Evolutionary conservation across 2,329 filamentous ascomycete species (phyloP), one percentile per base, ranked within the genome.

Genomic region (Neonectria magnoliae): DNA sequence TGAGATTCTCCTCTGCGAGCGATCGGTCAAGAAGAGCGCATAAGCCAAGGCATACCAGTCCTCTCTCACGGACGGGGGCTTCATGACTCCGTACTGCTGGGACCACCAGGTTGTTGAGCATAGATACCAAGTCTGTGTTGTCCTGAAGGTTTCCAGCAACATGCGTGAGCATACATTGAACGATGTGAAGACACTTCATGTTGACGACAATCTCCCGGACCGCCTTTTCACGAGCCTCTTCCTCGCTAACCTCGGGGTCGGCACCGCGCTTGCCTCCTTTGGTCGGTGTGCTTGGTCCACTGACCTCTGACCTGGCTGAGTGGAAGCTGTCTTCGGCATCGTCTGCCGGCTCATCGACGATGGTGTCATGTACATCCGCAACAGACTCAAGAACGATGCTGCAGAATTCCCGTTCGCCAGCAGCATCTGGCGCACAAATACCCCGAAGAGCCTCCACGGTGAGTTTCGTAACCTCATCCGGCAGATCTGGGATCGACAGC

Each of bases 121-220:
- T 98, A n/a, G 93, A 93, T 4, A 97, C 93, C n/a, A 98, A 82
- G 75, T 97, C 91, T 62, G 92, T 90, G 76, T 97, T 97, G 71
- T 94, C 88, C 79, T 98, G 94, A 41, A 98, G 84, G 74, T 92
- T 92, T 65, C 93, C 93, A 57, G 92, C 87, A 10, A 99, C 93
- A 75, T 98, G 97, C 76, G 97, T 90, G 56, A 99, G 86, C 92
- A 98, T 97, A 83, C 94, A 98, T 79, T 98, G 93, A 27, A 97
- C 94, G 71, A 99, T 98, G 76, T 98, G 93, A 66, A 99, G 85
- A 78, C 96, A 98, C 81, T 98, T 98, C 88, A 98, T 94, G 83
- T 98, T 98, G 78, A 98, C 92, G 83, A 98, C 90, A 76, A 98
- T 96, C 80, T 98, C 94, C 69, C 89, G 90, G 70, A 98, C 89